Percentiles rank a stretch among this genome's conserved stretches.
Conservation (phyloP, 1,284 basidiomycete species). For the Heterobasidion annosum region DNA sequence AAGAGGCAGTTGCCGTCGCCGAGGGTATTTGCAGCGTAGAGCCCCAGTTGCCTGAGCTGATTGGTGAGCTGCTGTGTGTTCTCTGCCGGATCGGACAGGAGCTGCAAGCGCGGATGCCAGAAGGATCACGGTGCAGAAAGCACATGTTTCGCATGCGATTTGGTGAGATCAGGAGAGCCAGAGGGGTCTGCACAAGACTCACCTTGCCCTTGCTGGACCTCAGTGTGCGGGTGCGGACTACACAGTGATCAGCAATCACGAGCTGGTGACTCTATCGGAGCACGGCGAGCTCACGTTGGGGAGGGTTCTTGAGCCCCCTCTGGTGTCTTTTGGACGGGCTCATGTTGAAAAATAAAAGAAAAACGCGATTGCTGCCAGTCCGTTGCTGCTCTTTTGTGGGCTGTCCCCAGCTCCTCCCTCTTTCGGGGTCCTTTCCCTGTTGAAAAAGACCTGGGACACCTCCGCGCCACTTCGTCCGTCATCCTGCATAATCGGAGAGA, state of each 20-base stretch:
- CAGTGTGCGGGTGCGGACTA: constrained; percentile 60
- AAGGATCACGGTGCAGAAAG: constrained; percentile 6
- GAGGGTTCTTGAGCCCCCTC: constrained; percentile 14
- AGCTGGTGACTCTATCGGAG: too few species aligned
- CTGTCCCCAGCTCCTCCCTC: too few species aligned
- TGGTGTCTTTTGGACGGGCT: constrained; percentile 24
- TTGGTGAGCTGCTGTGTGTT: constrained; percentile 57
- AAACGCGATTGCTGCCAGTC: neutral
- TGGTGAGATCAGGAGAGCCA: constrained; percentile 9
- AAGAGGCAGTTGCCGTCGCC: constrained; percentile 89
- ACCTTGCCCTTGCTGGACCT: constrained; percentile 53
- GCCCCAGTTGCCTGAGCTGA: constrained; percentile 64
- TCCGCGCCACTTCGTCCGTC: too few species aligned
- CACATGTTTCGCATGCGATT: constrained; percentile 8
- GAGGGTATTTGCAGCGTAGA: constrained; percentile 71
- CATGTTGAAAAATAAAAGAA: constrained; percentile 12
- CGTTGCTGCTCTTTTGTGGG: too few species aligned
- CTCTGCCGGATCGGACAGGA: constrained; percentile 53
- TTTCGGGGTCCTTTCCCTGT: too few species aligned
- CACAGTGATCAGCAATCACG: constrained; percentile 6
- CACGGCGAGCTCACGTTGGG: constrained; percentile 22
- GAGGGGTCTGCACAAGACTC: constrained; percentile 13
- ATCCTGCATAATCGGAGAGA: too few species aligned
- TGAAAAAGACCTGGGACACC: too few species aligned
- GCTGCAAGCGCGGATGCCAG: constrained; percentile 20